phyloP scores from a whole-genome alignment of 2,329 filamentous ascomycete species.

The Penicillium sp. region DNA sequence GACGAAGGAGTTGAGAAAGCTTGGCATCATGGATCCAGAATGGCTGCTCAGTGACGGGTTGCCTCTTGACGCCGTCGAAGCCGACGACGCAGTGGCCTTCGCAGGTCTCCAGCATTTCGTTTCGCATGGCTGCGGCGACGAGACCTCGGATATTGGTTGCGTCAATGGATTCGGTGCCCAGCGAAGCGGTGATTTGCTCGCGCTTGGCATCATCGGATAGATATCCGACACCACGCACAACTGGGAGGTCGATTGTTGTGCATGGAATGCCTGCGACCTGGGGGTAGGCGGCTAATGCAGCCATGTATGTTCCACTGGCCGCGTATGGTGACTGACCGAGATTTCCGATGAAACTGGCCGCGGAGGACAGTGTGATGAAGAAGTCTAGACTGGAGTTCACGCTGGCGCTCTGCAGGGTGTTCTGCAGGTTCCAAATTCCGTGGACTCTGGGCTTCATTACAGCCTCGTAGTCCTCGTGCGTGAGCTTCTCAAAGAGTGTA shows the following conservation, averaged over 20 bases:
- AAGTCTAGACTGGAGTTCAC: constrained; percentile 22
- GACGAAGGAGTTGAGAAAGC: constrained; percentile 18
- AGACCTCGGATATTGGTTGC: constrained; percentile 23
- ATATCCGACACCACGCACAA: constrained; percentile 24
- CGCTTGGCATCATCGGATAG: constrained; percentile 22
- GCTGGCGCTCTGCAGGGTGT: constrained; percentile 10
- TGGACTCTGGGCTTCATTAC: constrained; percentile 25
- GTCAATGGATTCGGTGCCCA: constrained; percentile 20
- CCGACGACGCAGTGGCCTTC: constrained; percentile 23
- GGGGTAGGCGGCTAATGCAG: constrained; percentile 22
- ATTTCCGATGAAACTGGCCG: constrained; percentile 30
- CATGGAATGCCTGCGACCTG: constrained; percentile 54
- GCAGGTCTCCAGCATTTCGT: constrained; percentile 20
- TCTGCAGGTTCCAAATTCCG: constrained; percentile 35
- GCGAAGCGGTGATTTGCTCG: constrained; percentile 18
- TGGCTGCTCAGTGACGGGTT: constrained; percentile 15
- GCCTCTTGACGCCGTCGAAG: constrained; percentile 21
- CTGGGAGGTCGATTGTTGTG: constrained; percentile 45
- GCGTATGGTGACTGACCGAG: constrained; percentile 63
- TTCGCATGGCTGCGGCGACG: constrained; percentile 22
- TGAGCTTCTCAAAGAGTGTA: constrained; percentile 29
- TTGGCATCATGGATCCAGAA: constrained; percentile 24
- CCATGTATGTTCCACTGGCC: constrained; percentile 34
- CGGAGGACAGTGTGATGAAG: constrained; percentile 28
- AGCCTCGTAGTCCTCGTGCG: constrained; percentile 25